A percentile compares a stretch with the other conserved stretches of the same genome.
Conservation (phyloP, 2,329 filamentous ascomycete species). For the Microsporum canis region DNA sequence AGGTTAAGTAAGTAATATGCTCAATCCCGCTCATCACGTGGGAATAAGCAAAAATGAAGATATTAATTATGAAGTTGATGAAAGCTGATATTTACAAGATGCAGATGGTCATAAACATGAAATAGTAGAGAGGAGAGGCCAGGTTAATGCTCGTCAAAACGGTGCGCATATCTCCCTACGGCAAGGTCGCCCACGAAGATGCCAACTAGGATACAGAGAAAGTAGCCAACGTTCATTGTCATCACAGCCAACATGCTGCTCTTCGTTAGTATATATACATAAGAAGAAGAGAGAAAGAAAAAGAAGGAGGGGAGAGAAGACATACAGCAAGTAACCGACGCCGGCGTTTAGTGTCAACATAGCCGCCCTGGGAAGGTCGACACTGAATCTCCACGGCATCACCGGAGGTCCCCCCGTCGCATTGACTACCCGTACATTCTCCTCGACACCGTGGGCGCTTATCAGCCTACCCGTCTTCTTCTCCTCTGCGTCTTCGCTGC, state of each 20-base stretch:
- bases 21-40: constrained; percentile 10
- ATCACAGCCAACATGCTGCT: constrained; percentile 81
- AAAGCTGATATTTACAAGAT: neutral
- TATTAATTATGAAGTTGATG: neutral
- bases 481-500: constrained; percentile 42
- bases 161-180: constrained; percentile 56
- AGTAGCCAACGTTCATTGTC: constrained; percentile 80
- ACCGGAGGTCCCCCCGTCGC: constrained; percentile 39
- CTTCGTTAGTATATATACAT: constrained; percentile 11
- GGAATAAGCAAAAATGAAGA: neutral
- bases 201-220: constrained; percentile 64
- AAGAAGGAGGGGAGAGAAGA: neutral
- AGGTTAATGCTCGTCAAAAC: constrained; percentile 38
- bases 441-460: constrained; percentile 67
- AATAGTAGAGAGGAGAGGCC: neutral
- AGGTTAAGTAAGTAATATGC: constrained; percentile 7
- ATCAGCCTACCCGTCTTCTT: constrained; percentile 55
- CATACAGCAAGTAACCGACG: constrained; percentile 77
- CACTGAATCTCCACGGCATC: constrained; percentile 68
- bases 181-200: constrained; percentile 78
- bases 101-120: neutral
- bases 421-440: constrained; percentile 63
- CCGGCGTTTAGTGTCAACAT: constrained; percentile 63
- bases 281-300: neutral
- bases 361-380: constrained; percentile 61